phyloP scores from a whole-genome alignment of 2,329 filamentous ascomycete genomes.

The Elsinoe australis region DNA sequence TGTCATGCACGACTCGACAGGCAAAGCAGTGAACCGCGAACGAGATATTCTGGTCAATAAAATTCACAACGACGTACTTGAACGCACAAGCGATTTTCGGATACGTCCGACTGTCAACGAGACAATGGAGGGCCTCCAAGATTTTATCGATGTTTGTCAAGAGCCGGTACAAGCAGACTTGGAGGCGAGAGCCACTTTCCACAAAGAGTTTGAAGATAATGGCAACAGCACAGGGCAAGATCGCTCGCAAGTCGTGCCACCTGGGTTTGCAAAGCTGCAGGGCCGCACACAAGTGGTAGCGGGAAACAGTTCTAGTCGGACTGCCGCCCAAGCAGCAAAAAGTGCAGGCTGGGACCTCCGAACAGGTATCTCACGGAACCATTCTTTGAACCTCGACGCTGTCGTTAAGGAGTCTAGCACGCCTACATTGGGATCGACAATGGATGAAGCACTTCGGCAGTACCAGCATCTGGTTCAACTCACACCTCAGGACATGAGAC shows the following conservation, averaged over 20 bases:
- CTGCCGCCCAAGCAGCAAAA: slow-evolving; percentile 68
- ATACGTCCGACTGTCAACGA: slow-evolving; percentile 63
- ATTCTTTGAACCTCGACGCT: slow-evolving; percentile 63
- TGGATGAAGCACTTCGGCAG: slow-evolving; percentile 84
- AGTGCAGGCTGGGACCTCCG: slow-evolving; percentile 76
- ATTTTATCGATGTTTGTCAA: slow-evolving; percentile 71
- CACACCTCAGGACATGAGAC: slow-evolving; percentile 74
- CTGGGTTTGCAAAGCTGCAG: slow-evolving; percentile 53
- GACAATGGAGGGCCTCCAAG: slow-evolving; percentile 73
- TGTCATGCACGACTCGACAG: slow-evolving; percentile 80
- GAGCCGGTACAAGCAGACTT: slow-evolving; percentile 51
- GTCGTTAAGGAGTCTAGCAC: slow-evolving; percentile 53
- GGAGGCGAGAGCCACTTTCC: slow-evolving; percentile 45
- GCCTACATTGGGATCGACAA: slow-evolving; percentile 79
- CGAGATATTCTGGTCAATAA: slow-evolving; percentile 80
- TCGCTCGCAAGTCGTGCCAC: slow-evolving; percentile 30
- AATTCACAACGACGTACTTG: slow-evolving; percentile 89
- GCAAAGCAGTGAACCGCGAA: slow-evolving; percentile 65
- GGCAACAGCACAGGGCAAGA: slow-evolving; percentile 9
- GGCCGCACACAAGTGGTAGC: slow-evolving; percentile 65
- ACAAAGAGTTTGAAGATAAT: slow-evolving; percentile 16
- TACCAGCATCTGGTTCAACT: slow-evolving; percentile 78
- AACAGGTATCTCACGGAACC: slow-evolving; percentile 50
- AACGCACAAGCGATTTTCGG: slow-evolving; percentile 84
- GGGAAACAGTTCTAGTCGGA: slow-evolving; percentile 59